Percentiles rank a stretch among this genome's conserved stretches.
These are phyloP conservation scores for Fragosphaeria purpurea DNA, from an alignment of 2,329 filamentous ascomycete species.

Conservation along the genomic window DNA sequence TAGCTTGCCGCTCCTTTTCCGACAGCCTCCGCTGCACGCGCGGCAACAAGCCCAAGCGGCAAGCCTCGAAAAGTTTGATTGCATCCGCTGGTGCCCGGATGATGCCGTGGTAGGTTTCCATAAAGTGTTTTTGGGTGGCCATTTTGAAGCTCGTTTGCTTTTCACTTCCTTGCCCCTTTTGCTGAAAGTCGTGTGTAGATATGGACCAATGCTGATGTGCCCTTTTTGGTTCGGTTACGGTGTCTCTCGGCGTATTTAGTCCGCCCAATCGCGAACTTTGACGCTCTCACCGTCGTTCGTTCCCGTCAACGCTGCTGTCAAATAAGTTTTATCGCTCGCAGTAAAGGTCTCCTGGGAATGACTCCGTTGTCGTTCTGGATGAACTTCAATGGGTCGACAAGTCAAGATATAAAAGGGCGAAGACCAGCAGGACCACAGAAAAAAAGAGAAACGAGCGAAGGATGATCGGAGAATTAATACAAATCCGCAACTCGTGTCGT, in stretches of 20 bases:
- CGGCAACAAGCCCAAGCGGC: constrained; percentile 76
- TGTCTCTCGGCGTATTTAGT: not conserved
- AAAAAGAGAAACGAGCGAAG: too few species aligned
- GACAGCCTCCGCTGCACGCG: constrained; percentile 87
- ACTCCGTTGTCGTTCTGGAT: too few species aligned
- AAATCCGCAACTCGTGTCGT: not conserved
- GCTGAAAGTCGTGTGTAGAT: too few species aligned
- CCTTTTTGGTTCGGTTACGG: too few species aligned
- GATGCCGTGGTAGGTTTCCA: constrained; percentile 96
- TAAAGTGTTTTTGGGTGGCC: constrained; percentile 28
- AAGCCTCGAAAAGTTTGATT: constrained; percentile 97
- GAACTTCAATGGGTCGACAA: too few species aligned
- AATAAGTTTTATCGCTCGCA: too few species aligned
- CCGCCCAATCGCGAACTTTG: constrained; percentile 6
- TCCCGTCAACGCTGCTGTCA: not conserved
- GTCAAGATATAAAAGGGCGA: too few species aligned
- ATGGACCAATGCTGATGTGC: too few species aligned
- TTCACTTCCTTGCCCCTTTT: too few species aligned
- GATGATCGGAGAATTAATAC: too few species aligned
- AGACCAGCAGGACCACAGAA: too few species aligned
- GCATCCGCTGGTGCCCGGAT: constrained; percentile 94
- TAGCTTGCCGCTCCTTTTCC: constrained; percentile 93
- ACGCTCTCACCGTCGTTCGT: not conserved
- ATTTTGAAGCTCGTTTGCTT: constrained; percentile 16
- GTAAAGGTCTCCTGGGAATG: not conserved